Evolutionary conservation across 164 flowering plant species (phyloP).

Genomic region (Vitis rotundifolia): DNA sequence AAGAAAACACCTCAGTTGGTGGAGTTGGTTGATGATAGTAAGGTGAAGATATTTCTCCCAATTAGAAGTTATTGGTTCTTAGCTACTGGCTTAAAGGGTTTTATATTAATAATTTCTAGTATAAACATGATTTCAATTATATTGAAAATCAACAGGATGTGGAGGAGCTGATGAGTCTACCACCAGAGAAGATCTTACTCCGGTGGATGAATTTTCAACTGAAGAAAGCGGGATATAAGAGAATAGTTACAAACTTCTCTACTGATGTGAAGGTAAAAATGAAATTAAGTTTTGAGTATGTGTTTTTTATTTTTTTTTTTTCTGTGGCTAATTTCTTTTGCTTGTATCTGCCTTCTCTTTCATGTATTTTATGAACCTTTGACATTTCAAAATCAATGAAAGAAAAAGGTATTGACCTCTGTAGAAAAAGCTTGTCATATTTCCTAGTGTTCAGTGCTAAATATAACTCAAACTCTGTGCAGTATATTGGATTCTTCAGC

Average conservation of each 20-base stretch:
- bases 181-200: constrained; percentile 76
- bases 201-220: constrained; percentile 89
- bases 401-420: too few species aligned
- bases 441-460: too few species aligned
- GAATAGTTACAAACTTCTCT: constrained; percentile 69
- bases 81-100: not conserved
- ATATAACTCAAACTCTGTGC: too few species aligned
- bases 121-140: not conserved
- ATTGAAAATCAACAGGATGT: constrained; percentile 53
- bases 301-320: too few species aligned
- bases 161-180: constrained; percentile 70
- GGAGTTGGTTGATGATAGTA: constrained; percentile 82
- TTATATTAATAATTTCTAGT: not conserved
- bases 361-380: too few species aligned
- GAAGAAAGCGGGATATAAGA: constrained; percentile 61
- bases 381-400: too few species aligned
- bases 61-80: not conserved
- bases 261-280: constrained; percentile 77
- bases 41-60: constrained; percentile 36
- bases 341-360: too few species aligned
- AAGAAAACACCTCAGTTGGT: constrained; percentile 90
- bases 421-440: too few species aligned
- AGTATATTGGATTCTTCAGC: too few species aligned
- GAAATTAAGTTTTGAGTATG: not conserved
- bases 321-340: too few species aligned